Evolutionary conservation across 495 filamentous ascomycete species (phyloP), one percentile per base, ranked within the genome.

Genomic region (Neurospora sp.): DNA sequence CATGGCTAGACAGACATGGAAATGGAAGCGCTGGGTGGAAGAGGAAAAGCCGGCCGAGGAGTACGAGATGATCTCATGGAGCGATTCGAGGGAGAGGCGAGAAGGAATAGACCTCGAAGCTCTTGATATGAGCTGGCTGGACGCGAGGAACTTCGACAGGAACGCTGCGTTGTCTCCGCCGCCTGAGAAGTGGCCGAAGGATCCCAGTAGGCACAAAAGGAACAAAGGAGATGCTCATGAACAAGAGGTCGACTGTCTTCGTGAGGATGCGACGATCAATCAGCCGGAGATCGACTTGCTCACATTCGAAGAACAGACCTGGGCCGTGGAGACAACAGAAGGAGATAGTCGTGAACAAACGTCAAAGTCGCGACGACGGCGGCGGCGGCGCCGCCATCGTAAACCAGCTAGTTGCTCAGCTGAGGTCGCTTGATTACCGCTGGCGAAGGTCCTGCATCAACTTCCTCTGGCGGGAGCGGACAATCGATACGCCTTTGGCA

Each of bases 11-110:
- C 44, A 46, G n/a, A 9, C 44, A 46, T 46, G n/a, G 44, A 46
- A 46, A 10, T 46, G 18, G 44, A 5, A 46, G 44, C 44, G n/a
- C 44, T 20, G 44, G 44, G 1, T 49, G 44, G 44, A 49, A 11
- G 9, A 49, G 44, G n/a, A 49, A 49, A 49, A 49, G 44, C 10
- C 44, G n/a, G 18, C 10, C 0, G n/a, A 20, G 0, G 44, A 49
- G 0, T 49, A 4, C 3, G n/a, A n/a, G 1, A 20, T 4, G 1
- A 10, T 49, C 3, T 0, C 2, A 4, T 44, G 7, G 16, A 10
- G 0, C 8, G 8, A 49, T 11, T 20, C 44, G 44, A 49, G 4
- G 44, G 44, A 49, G 44, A 20, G n/a, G 44, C 44, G 44, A 1
- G n/a, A 9, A 20, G n/a, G 44, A 3, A 20, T 1, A 9, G 44